Evolutionary conservation across 2,329 filamentous ascomycete species (phyloP).

Genomic region (Phialocephala subalpina): DNA sequence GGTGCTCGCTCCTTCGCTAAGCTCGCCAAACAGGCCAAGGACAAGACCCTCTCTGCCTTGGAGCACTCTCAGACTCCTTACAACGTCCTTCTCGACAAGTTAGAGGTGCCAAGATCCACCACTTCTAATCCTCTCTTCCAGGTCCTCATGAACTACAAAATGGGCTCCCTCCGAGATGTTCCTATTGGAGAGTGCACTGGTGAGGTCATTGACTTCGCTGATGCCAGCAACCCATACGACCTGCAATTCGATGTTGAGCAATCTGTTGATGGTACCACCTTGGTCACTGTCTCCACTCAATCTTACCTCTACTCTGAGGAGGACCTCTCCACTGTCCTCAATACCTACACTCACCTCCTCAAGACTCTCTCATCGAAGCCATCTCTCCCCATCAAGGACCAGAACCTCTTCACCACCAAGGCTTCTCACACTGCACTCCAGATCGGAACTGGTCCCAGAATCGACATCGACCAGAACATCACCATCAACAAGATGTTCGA

Average conservation of each 20-base stretch:
- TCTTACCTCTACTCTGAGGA: slow-evolving; percentile 25
- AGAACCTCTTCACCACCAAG: slow-evolving; percentile 20
- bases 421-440: slow-evolving; percentile 19
- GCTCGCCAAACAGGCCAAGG: slow-evolving; percentile 37
- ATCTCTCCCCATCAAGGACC: slow-evolving; percentile 24
- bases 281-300: slow-evolving; percentile 25
- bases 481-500: slow-evolving; percentile 27
- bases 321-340: slow-evolving; percentile 22
- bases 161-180: slow-evolving; percentile 22
- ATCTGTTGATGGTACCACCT: slow-evolving; percentile 24
- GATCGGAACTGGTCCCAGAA: slow-evolving; percentile 21
- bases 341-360: slow-evolving; percentile 24
- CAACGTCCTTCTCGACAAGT: slow-evolving; percentile 32
- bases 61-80: slow-evolving; percentile 33
- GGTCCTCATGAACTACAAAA: slow-evolving; percentile 36
- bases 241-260: slow-evolving; percentile 25
- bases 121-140: slow-evolving; percentile 35
- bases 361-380: slow-evolving; percentile 26
- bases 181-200: slow-evolving; percentile 23
- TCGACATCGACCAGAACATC: slow-evolving; percentile 22
- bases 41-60: slow-evolving; percentile 34
- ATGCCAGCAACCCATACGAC: slow-evolving; percentile 26
- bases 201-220: slow-evolving; percentile 22
- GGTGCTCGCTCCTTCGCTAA: slow-evolving; percentile 43
- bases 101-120: slow-evolving; percentile 33